These are phyloP conservation scores for Raddia guianensis DNA, from an alignment of 176 grass and related monocot species.

Conservation along the genomic window DNA sequence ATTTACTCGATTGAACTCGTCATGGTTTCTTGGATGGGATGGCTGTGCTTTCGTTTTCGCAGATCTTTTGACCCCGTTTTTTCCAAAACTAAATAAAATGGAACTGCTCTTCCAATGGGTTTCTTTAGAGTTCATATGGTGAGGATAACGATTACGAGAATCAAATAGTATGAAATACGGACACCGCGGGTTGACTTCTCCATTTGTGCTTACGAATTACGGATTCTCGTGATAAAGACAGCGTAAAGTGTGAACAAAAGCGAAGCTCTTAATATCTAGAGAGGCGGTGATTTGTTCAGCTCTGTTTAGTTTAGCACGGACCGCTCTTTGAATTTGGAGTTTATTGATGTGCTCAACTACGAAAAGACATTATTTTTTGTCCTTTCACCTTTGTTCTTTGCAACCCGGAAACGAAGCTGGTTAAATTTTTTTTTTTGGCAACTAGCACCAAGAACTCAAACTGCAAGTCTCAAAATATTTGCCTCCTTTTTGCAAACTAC, in stretches of 20 bases:
- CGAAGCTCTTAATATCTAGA: constrained; percentile 15
- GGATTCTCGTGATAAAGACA: constrained; percentile 41
- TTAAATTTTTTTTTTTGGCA: neutral
- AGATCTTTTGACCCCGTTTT: constrained; percentile 13
- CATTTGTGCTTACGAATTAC: constrained; percentile 18
- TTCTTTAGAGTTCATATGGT: constrained; percentile 10
- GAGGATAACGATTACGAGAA: constrained; percentile 10
- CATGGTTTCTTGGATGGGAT: neutral
- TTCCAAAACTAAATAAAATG: neutral
- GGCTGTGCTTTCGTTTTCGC: neutral
- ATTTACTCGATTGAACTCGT: neutral
- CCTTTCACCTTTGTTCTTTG: constrained; percentile 16
- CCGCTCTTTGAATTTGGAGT: constrained; percentile 24
- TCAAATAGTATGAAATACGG: neutral
- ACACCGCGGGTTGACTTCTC: constrained; percentile 46
- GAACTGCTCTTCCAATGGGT: neutral
- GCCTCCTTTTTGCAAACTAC: neutral
- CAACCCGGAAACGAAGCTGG: neutral
- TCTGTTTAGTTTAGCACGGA: constrained; percentile 23
- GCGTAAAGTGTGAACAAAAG: constrained; percentile 41
- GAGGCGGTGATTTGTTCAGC: constrained; percentile 36
- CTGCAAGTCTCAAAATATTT: neutral
- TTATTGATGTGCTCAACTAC: constrained; percentile 44
- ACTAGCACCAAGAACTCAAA: neutral
- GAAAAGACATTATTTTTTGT: constrained; percentile 2